Conservation (phyloP, 345 rosid species). For the Sisymbrium altissimum region DNA sequence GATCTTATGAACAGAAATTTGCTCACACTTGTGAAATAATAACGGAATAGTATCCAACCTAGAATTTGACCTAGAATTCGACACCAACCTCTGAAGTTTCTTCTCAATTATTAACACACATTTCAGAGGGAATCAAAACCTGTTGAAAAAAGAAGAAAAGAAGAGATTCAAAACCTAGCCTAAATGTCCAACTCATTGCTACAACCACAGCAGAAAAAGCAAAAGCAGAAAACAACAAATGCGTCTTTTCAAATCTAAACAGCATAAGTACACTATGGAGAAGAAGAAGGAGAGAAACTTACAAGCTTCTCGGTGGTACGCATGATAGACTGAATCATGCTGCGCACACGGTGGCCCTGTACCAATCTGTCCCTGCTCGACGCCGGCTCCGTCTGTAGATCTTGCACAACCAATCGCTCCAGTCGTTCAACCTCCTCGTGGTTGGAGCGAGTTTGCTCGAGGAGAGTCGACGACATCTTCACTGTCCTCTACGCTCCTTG, state of each 20-base stretch:
- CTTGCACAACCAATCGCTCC: constrained; percentile 84
- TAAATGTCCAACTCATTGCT: neutral
- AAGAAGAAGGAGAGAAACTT: neutral
- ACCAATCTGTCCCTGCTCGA: constrained; percentile 63
- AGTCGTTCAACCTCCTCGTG: constrained; percentile 91
- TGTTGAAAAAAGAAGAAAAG: neutral
- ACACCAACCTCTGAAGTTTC: neutral
- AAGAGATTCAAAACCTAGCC: neutral
- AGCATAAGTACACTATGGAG: neutral
- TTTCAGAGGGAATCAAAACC: neutral
- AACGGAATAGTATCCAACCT: too few relatives aligned
- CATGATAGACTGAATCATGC: constrained; percentile 63
- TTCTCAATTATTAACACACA: neutral
- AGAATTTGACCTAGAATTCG: neutral
- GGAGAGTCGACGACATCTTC: constrained; percentile 84
- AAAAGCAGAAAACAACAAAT: neutral
- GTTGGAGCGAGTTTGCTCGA: constrained; percentile 79
- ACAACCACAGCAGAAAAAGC: neutral
- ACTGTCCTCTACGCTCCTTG: neutral
- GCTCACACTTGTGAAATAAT: neutral
- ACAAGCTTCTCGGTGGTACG: constrained; percentile 69
- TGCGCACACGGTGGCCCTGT: constrained; percentile 92
- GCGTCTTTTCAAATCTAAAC: neutral
- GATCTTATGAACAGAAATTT: neutral
- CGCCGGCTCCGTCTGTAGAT: constrained; percentile 78